These are phyloP conservation scores for Plasmopara muralis DNA, from an alignment of 352 stramenopile species.

Conservation along the genomic window DNA sequence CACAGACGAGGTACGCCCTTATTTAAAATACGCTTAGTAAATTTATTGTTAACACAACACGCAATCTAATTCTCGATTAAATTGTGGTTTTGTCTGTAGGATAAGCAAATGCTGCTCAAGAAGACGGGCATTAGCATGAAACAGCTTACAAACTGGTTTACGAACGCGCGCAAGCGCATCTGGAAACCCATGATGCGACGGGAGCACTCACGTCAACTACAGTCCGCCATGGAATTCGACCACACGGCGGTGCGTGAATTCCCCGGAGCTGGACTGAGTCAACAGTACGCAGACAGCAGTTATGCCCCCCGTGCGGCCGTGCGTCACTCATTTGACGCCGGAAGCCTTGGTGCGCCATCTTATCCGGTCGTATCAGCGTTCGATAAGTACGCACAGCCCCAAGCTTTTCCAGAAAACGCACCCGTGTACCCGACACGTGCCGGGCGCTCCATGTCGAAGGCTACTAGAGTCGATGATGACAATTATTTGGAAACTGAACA, in stretches of 20 bases:
- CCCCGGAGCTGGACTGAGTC: conserved; percentile 19
- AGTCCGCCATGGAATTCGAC: conserved; percentile 68
- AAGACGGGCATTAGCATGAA: conserved; percentile 89
- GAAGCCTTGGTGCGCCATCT: conserved; percentile 37
- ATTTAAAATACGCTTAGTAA: too few relatives aligned
- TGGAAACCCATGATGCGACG: conserved; percentile 88
- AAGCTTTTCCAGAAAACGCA: conserved; percentile 19
- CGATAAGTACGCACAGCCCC: conserved; percentile 26
- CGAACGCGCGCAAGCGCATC: conserved; percentile 84
- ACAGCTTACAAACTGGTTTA: conserved; percentile 89
- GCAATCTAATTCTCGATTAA: conserved; percentile 2
- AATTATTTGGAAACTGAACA: conserved; percentile 65
- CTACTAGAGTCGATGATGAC: conserved; percentile 38
- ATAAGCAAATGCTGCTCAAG: conserved; percentile 87
- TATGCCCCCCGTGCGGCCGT: conserved; percentile 41
- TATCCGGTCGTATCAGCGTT: conserved; percentile 17
- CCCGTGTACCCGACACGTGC: conserved; percentile 36
- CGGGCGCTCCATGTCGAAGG: conserved; percentile 65
- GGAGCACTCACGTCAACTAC: conserved; percentile 71
- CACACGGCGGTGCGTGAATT: conserved; percentile 41
- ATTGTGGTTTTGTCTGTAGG: conserved; percentile 23
- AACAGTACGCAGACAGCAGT: conserved; percentile 25
- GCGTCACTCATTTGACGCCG: conserved; percentile 65
- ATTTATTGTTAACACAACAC: too few relatives aligned
- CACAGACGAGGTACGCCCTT: conserved; percentile 56